A percentile compares a stretch with the other conserved stretches of the same genome.
phyloP scores from a whole-genome alignment of 2,329 filamentous ascomycete genomes.

The Colletotrichum simmondsii region DNA sequence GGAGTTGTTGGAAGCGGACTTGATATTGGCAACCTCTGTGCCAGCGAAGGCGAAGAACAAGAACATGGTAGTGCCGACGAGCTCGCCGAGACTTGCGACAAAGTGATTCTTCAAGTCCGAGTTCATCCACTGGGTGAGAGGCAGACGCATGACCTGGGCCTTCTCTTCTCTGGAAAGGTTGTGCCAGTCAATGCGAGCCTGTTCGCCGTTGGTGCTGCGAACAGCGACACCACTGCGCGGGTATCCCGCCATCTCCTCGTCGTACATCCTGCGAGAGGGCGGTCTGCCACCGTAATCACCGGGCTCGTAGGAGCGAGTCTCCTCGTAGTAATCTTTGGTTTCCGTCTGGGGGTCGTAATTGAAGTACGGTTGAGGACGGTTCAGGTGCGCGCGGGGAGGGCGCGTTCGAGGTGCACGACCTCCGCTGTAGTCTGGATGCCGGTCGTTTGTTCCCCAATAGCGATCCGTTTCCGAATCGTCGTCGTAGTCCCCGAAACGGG shows the following conservation, averaged over 20 bases:
- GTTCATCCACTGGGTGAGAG: constrained; percentile 59
- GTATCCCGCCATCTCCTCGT: constrained; percentile 33
- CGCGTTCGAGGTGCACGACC: constrained; percentile 30
- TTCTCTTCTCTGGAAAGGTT: constrained; percentile 51
- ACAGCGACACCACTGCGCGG: constrained; percentile 13
- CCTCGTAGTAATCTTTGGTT: constrained; percentile 30
- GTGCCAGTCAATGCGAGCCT: constrained; percentile 49
- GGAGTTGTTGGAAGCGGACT: constrained; percentile 41
- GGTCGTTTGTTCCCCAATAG: constrained; percentile 27
- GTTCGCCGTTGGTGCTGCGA: constrained; percentile 30
- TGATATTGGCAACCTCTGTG: constrained; percentile 52
- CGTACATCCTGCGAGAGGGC: constrained; percentile 29
- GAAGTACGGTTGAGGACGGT: constrained; percentile 29
- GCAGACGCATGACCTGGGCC: constrained; percentile 55
- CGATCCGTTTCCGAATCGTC: constrained; percentile 30
- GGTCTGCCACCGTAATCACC: constrained; percentile 28
- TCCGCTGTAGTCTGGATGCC: constrained; percentile 26
- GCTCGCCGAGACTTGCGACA: constrained; percentile 49
- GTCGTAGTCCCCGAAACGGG: constrained; percentile 27
- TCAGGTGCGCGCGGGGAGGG: constrained; percentile 33
- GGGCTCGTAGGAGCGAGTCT: constrained; percentile 23
- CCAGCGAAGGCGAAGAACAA: constrained; percentile 56
- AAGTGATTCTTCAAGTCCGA: constrained; percentile 57
- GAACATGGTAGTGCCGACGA: constrained; percentile 55
- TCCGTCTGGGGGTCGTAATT: constrained; percentile 26